phyloP scores from a whole-genome alignment of 2,329 filamentous ascomycete species.

The Epichloe elymi region DNA sequence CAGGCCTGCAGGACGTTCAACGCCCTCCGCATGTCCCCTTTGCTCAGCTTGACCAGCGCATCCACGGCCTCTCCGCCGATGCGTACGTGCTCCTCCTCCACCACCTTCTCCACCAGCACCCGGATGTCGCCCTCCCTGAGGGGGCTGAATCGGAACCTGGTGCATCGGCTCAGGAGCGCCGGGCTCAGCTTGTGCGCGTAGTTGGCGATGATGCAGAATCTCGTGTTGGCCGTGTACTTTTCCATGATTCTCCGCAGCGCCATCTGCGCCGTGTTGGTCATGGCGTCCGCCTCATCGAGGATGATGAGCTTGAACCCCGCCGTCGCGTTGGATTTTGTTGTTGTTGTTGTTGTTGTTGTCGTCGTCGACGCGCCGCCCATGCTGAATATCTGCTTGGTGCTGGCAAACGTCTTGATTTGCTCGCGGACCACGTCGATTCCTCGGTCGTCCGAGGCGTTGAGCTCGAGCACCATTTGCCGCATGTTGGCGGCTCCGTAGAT shows the following conservation, averaged over 20 bases:
- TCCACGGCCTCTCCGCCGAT: slow-evolving; percentile 72
- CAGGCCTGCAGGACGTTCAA: slow-evolving; percentile 94
- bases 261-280: slow-evolving; percentile 99
- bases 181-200: slow-evolving; percentile 97
- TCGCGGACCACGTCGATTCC: slow-evolving; percentile 97
- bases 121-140: slow-evolving; percentile 81
- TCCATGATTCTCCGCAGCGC: slow-evolving; percentile 95
- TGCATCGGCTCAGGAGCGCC: slow-evolving; percentile 83
- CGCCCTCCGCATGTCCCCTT: slow-evolving; percentile 90
- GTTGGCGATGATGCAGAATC: slow-evolving; percentile 97
- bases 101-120: slow-evolving; percentile 73
- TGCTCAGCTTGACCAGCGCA: slow-evolving; percentile 73
- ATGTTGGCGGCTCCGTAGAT: slow-evolving; percentile 90
- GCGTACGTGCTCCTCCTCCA: slow-evolving; percentile 73
- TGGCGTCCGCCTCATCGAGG: slow-evolving; percentile 96
- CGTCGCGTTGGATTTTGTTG: slow-evolving; percentile 31
- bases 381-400: slow-evolving; percentile 91
- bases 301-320: slow-evolving; percentile 92
- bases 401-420: slow-evolving; percentile 98
- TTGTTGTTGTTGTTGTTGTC: background rate
- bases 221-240: slow-evolving; percentile 94
- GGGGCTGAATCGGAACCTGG: slow-evolving; percentile 87
- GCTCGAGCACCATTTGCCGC: slow-evolving; percentile 95
- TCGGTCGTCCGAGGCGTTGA: slow-evolving; percentile 93
- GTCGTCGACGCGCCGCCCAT: slow-evolving; percentile 43